A percentile compares a stretch with the other conserved stretches of the same genome.
Conservation (phyloP, 2,329 filamentous ascomycete species). For the Fusarium coffeatum region DNA sequence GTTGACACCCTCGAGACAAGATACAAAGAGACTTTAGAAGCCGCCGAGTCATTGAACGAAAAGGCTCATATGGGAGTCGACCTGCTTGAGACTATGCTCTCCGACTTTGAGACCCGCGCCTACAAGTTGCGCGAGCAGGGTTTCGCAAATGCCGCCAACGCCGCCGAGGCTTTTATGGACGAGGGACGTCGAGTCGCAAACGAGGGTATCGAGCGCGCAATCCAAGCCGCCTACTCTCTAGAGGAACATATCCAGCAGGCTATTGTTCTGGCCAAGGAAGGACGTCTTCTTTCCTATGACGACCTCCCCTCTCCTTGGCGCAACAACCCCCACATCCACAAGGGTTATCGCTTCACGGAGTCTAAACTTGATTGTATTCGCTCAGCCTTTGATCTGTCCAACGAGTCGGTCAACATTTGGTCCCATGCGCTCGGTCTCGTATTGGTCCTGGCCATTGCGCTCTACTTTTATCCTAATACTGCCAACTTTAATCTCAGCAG, state of each 20-base stretch:
- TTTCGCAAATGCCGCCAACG: slow-evolving; percentile 72
- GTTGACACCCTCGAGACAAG: slow-evolving; percentile 90
- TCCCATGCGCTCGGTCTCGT: slow-evolving; percentile 91
- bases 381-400: slow-evolving; percentile 86
- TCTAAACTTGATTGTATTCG: slow-evolving; percentile 89
- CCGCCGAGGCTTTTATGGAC: slow-evolving; percentile 78
- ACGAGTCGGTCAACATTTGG: slow-evolving; percentile 98
- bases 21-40: slow-evolving; percentile 86
- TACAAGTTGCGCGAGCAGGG: slow-evolving; percentile 83
- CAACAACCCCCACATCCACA: slow-evolving; percentile 91
- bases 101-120: slow-evolving; percentile 85
- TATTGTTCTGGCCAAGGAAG: slow-evolving; percentile 77
- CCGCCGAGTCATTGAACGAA: slow-evolving; percentile 88
- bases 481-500: slow-evolving; percentile 88
- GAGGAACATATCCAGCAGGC: slow-evolving; percentile 88
- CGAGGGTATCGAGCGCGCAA: slow-evolving; percentile 80
- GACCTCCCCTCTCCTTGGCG: slow-evolving; percentile 93
- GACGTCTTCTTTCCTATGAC: slow-evolving; percentile 87
- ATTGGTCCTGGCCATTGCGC: slow-evolving; percentile 86
- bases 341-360: slow-evolving; percentile 93
- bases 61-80: slow-evolving; percentile 90
- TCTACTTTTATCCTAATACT: slow-evolving; percentile 94
- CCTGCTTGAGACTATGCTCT: slow-evolving; percentile 85
- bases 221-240: slow-evolving; percentile 81
- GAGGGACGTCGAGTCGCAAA: slow-evolving; percentile 85